A percentile compares a stretch with the other conserved stretches of the same genome.
phyloP scores from a whole-genome alignment of 139 green algal genomes.

The Trebouxia sp. region DNA sequence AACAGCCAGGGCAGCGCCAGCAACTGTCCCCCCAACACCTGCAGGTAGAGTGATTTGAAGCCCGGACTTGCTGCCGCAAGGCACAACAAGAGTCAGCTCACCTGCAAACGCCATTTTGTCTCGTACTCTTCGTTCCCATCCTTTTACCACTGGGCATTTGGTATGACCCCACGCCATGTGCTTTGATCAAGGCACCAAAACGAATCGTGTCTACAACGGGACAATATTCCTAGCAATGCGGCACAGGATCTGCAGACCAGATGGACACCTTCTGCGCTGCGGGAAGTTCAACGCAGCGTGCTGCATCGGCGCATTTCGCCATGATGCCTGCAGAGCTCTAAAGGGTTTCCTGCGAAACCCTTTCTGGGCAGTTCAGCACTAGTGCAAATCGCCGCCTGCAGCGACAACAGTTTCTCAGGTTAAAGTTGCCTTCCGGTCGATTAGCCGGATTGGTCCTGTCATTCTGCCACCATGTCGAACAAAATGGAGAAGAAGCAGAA shows the following conservation, averaged over 20 bases:
- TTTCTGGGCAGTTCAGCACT: too few species aligned
- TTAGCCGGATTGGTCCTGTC: conserved; percentile 77
- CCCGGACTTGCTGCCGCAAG: too few species aligned
- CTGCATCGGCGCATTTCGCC: too few species aligned
- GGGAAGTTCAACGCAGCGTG: too few species aligned
- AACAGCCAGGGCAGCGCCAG: background rate
- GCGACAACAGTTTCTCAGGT: conserved; percentile 45
- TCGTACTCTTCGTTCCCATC: background rate
- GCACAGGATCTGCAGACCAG: too few species aligned
- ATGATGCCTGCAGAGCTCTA: too few species aligned
- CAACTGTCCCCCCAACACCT: background rate
- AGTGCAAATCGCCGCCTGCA: background rate
- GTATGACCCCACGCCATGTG: conserved; percentile 7
- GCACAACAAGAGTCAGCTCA: too few species aligned
- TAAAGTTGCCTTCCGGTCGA: conserved; percentile 81
- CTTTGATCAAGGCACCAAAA: background rate
- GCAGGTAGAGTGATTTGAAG: conserved; percentile 1
- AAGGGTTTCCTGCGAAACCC: too few species aligned
- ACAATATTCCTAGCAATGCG: too few species aligned
- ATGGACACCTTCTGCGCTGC: too few species aligned
- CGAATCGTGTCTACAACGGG: background rate
- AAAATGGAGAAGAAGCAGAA: conserved; percentile 74
- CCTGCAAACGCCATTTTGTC: background rate
- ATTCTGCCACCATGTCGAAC: conserved; percentile 62
- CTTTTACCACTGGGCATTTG: background rate